Conservation (phyloP, 2,329 filamentous ascomycete genomes). For the Aspergillus ibericus region DNA sequence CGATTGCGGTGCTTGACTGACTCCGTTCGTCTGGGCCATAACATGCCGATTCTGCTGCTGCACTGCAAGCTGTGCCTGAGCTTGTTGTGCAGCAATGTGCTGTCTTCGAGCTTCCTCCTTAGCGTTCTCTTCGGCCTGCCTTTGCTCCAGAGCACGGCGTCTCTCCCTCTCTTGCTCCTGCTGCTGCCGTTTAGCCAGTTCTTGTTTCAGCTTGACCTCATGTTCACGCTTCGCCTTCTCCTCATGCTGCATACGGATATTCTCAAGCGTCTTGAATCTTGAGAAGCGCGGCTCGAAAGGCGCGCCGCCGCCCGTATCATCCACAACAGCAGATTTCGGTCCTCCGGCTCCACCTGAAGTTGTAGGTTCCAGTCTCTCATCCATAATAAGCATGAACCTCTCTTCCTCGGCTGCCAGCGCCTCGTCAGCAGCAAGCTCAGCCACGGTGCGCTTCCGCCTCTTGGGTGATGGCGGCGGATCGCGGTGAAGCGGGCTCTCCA, state of each 20-base stretch:
- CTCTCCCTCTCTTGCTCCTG: slow-evolving; percentile 52
- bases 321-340: slow-evolving; percentile 64
- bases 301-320: slow-evolving; percentile 69
- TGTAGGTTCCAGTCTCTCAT: slow-evolving; percentile 72
- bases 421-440: slow-evolving; percentile 93
- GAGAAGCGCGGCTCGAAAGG: slow-evolving; percentile 85
- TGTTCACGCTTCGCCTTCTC: slow-evolving; percentile 61
- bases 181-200: slow-evolving; percentile 50
- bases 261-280: slow-evolving; percentile 85
- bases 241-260: slow-evolving; percentile 74
- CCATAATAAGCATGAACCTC: slow-evolving; percentile 87
- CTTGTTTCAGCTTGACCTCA: slow-evolving; percentile 50
- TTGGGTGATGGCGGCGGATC: slow-evolving; percentile 79
- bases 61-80: slow-evolving; percentile 44
- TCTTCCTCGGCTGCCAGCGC: slow-evolving; percentile 86
- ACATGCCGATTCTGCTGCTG: slow-evolving; percentile 51
- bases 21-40: slow-evolving; percentile 46
- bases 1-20: slow-evolving; percentile 46
- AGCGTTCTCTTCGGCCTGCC: slow-evolving; percentile 46
- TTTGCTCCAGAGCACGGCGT: slow-evolving; percentile 44
- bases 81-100: slow-evolving; percentile 47
- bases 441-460: slow-evolving; percentile 86
- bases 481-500: slow-evolving; percentile 75
- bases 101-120: slow-evolving; percentile 43
- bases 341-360: slow-evolving; percentile 59